These are phyloP conservation scores for Fusarium oligoseptatum DNA, from an alignment of 2,329 filamentous ascomycete genomes.

Conservation along the genomic window DNA sequence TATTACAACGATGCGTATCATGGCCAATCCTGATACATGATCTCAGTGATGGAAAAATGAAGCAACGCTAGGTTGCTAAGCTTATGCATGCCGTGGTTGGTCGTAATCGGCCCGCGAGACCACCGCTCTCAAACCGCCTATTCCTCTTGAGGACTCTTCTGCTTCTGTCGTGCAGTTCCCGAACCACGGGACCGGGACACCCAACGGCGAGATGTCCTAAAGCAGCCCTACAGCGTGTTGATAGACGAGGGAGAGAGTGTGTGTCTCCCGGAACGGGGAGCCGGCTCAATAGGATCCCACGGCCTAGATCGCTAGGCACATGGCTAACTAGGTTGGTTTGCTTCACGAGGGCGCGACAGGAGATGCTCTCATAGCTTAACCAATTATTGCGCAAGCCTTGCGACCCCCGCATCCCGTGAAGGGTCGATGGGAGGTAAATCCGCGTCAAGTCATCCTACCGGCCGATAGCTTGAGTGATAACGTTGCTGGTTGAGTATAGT, in stretches of 20 bases:
- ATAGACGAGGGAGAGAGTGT: conserved; percentile 3
- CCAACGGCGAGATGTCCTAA: conserved; percentile 26
- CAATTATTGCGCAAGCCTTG: conserved; percentile 1
- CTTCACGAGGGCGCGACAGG: conserved; percentile 10
- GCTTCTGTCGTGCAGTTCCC: conserved; percentile 30
- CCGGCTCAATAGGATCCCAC: conserved; percentile 17
- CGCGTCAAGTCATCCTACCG: background rate
- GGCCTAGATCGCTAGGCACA: conserved; percentile 20
- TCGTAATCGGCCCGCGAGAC: conserved; percentile 28
- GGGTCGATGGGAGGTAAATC: background rate
- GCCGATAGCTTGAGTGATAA: conserved; percentile 1
- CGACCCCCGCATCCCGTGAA: conserved; percentile 15
- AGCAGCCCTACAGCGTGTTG: conserved; percentile 13
- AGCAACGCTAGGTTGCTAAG: background rate
- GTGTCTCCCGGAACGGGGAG: conserved; percentile 14
- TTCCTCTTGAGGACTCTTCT: conserved; percentile 19
- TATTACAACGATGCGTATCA: conserved; percentile 13
- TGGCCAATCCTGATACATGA: conserved; percentile 16
- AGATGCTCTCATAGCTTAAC: background rate
- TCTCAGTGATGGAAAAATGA: background rate
- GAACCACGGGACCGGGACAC: conserved; percentile 36
- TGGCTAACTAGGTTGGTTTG: conserved; percentile 22
- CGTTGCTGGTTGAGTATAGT: conserved; percentile 19
- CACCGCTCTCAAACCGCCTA: conserved; percentile 8
- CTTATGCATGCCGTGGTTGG: conserved; percentile 14